These are phyloP conservation scores for Aureobasidium sp. DNA, from an alignment of 2,329 filamentous ascomycete genomes.

Conservation along the genomic window DNA sequence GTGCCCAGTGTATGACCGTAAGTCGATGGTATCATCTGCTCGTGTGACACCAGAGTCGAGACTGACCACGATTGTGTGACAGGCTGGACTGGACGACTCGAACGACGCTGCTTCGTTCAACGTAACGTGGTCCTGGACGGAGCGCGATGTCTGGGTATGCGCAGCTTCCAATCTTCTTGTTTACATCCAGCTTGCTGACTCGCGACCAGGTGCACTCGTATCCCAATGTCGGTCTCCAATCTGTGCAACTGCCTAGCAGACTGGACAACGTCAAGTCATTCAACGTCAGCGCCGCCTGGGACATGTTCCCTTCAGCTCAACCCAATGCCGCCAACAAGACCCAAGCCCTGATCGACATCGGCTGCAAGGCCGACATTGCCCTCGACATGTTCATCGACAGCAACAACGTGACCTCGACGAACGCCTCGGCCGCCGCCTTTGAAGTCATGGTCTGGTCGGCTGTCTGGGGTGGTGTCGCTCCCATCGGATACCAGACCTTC, in stretches of 20 bases:
- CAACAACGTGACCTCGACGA: neutral
- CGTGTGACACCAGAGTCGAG: constrained; percentile 5
- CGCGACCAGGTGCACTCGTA: constrained; percentile 11
- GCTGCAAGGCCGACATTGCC: constrained; percentile 13
- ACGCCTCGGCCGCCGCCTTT: constrained; percentile 13
- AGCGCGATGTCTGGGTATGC: constrained; percentile 15
- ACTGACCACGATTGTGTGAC: neutral
- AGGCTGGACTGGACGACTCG: constrained; percentile 12
- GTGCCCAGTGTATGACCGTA: constrained; percentile 14
- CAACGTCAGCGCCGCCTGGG: constrained; percentile 12
- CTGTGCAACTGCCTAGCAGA: constrained; percentile 6
- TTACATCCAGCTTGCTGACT: constrained; percentile 1
- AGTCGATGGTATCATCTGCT: neutral
- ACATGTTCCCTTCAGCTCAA: constrained; percentile 2
- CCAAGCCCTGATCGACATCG: neutral
- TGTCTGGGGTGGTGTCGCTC: constrained; percentile 14
- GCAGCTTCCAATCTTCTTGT: neutral
- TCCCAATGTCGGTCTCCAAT: constrained; percentile 12
- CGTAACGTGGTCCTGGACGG: constrained; percentile 12
- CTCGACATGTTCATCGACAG: constrained; percentile 16
- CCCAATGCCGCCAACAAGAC: constrained; percentile 8
- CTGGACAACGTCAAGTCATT: constrained; percentile 14
- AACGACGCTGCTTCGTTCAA: constrained; percentile 13
- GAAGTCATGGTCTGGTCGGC: constrained; percentile 16
- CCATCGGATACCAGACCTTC: constrained; percentile 14